These are phyloP conservation scores for Xylaria longipes DNA, from an alignment of 495 filamentous ascomycete genomes.

Conservation along the genomic window DNA sequence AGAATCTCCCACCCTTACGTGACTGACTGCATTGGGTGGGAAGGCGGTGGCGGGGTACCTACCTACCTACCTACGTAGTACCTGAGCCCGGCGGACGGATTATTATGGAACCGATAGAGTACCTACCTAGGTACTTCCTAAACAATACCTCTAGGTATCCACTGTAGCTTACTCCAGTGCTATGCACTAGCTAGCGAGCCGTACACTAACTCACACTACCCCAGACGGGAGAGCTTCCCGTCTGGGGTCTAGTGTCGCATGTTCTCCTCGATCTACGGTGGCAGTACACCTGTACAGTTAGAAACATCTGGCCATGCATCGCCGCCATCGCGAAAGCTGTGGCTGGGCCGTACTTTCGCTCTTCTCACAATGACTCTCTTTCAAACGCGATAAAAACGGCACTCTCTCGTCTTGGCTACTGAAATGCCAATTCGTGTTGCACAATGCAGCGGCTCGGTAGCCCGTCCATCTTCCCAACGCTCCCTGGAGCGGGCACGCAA, in stretches of 20 bases:
- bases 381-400: neutral
- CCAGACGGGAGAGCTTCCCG: constrained; percentile 23
- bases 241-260: constrained; percentile 4
- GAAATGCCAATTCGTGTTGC: constrained; percentile 10
- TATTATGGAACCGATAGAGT: constrained; percentile 7
- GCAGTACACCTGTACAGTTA: neutral
- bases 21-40: neutral
- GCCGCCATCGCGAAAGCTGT: neutral
- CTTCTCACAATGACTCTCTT: neutral
- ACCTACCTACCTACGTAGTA: too few relatives aligned
- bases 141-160: too few relatives aligned
- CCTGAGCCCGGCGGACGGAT: neutral
- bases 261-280: neutral
- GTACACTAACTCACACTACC: constrained; percentile 5
- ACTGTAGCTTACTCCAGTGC: too few relatives aligned
- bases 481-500: constrained; percentile 16
- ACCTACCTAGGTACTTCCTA: too few relatives aligned
- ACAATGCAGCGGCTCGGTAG: constrained; percentile 30
- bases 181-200: too few relatives aligned
- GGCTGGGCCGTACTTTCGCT: neutral
- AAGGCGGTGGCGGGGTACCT: neutral
- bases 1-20: neutral
- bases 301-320: neutral
- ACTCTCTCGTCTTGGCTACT: neutral
- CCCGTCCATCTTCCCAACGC: constrained; percentile 13